phyloP scores from a whole-genome alignment of 257 asterid species.

The Echium plantagineum region DNA sequence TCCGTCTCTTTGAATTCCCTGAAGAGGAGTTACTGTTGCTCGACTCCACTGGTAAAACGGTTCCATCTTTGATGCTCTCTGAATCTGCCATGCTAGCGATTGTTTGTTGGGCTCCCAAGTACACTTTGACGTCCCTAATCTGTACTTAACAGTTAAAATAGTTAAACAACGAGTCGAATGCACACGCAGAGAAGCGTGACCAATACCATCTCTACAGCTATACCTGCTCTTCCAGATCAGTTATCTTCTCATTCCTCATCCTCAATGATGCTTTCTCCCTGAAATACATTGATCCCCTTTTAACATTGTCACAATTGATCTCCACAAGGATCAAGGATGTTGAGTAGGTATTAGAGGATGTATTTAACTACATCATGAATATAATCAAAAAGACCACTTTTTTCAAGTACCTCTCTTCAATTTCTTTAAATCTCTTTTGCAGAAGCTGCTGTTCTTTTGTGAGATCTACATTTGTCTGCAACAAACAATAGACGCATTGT shows the following conservation, averaged over 20 bases:
- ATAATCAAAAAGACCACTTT: neutral
- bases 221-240: conserved; percentile 87
- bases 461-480: conserved; percentile 59
- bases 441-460: conserved; percentile 49
- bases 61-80: conserved; percentile 56
- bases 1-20: conserved; percentile 46
- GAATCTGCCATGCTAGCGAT: conserved; percentile 36
- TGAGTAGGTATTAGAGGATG: neutral
- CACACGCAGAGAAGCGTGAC: neutral
- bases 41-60: conserved; percentile 51
- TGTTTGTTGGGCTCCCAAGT: conserved; percentile 53
- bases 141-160: conserved; percentile 12
- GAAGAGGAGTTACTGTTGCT: conserved; percentile 33
- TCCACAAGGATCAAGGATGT: neutral
- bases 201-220: neutral
- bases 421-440: conserved; percentile 50
- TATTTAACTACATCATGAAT: neutral
- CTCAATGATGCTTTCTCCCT: conserved; percentile 40
- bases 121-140: conserved; percentile 72
- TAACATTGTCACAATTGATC: neutral
- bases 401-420: conserved; percentile 47
- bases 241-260: conserved; percentile 44
- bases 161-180: neutral
- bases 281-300: neutral
- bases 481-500: conserved; percentile 8